Conservation (phyloP, 805 yeast genomes). For the Starmerella vaccinii region DNA sequence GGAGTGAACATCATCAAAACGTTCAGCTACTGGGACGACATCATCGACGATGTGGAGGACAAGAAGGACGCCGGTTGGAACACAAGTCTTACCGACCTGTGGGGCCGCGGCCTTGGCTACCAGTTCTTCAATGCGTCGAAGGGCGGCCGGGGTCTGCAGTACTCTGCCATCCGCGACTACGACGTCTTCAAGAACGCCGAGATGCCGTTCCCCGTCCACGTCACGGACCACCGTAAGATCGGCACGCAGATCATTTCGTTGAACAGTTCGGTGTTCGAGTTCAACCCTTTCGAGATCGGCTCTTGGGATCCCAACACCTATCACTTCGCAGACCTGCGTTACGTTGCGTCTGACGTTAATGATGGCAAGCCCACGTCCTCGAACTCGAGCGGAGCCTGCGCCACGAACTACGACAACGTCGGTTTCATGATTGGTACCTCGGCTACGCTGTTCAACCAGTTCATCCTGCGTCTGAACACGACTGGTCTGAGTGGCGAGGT, state of each 20-base stretch:
- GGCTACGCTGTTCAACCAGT: constrained; percentile 33
- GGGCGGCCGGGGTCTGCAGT: constrained; percentile 48
- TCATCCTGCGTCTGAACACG: constrained; percentile 45
- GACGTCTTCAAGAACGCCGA: constrained; percentile 48
- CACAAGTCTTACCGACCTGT: constrained; percentile 55
- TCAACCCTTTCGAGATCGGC: constrained; percentile 53
- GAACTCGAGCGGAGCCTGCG: constrained; percentile 41
- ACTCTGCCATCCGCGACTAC: constrained; percentile 44
- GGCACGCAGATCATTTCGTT: constrained; percentile 41
- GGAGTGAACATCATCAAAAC: constrained; percentile 16
- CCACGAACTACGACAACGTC: constrained; percentile 62
- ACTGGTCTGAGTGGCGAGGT: constrained; percentile 41
- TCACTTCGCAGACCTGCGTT: constrained; percentile 54
- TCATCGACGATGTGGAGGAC: constrained; percentile 21
- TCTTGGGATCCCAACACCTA: constrained; percentile 66
- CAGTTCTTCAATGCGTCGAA: constrained; percentile 49
- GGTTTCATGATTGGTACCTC: constrained; percentile 63
- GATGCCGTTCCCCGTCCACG: constrained; percentile 57
- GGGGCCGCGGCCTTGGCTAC: constrained; percentile 63
- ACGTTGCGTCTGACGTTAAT: constrained; percentile 51
- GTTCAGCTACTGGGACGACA: constrained; percentile 19
- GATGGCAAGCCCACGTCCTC: constrained; percentile 37
- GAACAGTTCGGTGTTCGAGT: constrained; percentile 47
- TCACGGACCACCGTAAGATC: constrained; percentile 35
- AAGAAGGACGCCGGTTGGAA: constrained; percentile 55